Evolutionary conservation across 345 rosid genomes (phyloP).

Genomic region (Populus simonii): DNA sequence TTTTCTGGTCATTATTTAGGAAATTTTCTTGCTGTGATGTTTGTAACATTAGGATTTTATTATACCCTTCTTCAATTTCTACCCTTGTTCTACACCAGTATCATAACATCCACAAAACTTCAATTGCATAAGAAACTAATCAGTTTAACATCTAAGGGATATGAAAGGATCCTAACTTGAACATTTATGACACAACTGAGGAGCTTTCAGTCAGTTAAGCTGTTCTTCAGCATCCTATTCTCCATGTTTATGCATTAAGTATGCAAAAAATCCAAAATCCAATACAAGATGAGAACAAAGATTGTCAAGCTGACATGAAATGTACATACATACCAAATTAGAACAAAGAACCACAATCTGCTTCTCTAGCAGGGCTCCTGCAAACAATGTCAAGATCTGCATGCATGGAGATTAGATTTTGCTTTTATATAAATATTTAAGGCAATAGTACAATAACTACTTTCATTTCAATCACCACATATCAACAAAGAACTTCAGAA

Average conservation of each 20-base stretch:
- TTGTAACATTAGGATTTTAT: background rate
- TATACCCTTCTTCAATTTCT: background rate
- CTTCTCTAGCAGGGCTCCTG: conserved; percentile 86
- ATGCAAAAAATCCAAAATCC: background rate
- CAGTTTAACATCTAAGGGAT: background rate
- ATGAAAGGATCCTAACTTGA: background rate
- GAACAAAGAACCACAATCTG: conserved; percentile 87
- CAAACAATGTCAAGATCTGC: conserved; percentile 76
- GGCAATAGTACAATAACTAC: background rate
- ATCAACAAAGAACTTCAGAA: background rate
- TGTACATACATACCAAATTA: conserved; percentile 63
- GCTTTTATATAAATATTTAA: background rate
- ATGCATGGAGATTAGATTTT: conserved; percentile 9
- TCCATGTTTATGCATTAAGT: background rate
- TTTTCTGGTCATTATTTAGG: too few species aligned
- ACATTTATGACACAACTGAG: background rate
- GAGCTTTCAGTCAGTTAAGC: background rate
- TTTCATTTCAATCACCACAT: background rate
- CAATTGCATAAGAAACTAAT: background rate
- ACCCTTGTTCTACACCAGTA: background rate
- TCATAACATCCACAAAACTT: background rate
- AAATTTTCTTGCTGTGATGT: too few species aligned
- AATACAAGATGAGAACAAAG: background rate
- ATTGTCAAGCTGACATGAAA: conserved; percentile 1
- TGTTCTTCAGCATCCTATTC: background rate